These are phyloP conservation scores for Agrocybe pediades DNA, from an alignment of 768 basidiomycete species.

Conservation along the genomic window DNA sequence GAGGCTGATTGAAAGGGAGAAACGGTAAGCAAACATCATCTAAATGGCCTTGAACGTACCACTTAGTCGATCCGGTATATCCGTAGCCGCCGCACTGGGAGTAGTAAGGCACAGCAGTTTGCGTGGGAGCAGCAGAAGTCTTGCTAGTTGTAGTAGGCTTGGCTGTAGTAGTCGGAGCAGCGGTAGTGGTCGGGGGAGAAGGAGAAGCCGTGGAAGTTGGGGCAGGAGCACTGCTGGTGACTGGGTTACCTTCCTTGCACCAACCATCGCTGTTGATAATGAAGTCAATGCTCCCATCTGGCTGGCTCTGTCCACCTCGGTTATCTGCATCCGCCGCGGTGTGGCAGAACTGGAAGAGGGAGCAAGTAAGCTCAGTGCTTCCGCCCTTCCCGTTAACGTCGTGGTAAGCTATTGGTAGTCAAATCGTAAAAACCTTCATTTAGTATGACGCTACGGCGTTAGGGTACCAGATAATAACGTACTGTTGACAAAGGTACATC, in stretches of 20 bases:
- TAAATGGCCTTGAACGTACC: neutral
- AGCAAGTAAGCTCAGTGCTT: neutral
- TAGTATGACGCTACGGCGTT: neutral
- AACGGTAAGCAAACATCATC: neutral
- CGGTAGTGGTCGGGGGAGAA: neutral
- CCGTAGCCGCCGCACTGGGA: neutral
- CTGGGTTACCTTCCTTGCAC: neutral
- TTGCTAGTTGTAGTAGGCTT: neutral
- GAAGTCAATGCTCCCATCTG: neutral
- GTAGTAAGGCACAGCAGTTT: neutral
- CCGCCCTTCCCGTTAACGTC: neutral
- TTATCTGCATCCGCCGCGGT: constrained; percentile 1
- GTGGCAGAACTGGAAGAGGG: neutral
- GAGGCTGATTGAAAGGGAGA: too few relatives aligned
- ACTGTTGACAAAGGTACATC: neutral
- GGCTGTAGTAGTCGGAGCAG: neutral
- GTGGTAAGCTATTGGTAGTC: neutral
- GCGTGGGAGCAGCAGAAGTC: neutral
- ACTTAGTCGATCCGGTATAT: neutral
- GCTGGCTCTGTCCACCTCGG: neutral
- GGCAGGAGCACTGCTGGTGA: neutral
- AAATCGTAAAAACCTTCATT: neutral
- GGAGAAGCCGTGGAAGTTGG: neutral
- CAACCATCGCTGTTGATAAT: neutral
- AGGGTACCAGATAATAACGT: neutral